Evolutionary conservation across 2,329 filamentous ascomycete genomes (phyloP), one percentile per base, ranked within the genome.

Genomic region (Hymenoscyphus linearis): DNA sequence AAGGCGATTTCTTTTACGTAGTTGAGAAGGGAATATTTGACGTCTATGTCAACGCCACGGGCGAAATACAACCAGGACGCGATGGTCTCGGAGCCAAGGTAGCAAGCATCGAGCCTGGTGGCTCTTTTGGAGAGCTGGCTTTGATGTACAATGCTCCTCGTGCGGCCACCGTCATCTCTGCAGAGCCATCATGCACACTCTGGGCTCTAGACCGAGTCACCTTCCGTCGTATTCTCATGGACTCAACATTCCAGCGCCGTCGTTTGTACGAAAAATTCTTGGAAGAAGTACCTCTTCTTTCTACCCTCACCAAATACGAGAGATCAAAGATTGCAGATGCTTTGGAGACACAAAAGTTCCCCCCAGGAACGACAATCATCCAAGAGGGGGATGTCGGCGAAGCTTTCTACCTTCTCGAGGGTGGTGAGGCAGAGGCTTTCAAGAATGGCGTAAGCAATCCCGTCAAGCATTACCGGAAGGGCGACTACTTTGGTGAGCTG

Each of bases 81-180:
- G 86, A 93, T 54, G 95, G 93, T 12, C 82, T 97, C 77, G 95
- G 95, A 56, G 81, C 82, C 63, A 90, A 91, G 70, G 93, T 98
- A 31, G 86, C 86, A 69, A 86, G 82, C 40, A 96, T 96, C 61
- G 88, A 90, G 52, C 85, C 92, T 3, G 95, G 95, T 56, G 93
- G 93, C 64, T 96, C 92, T 3, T 99, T 99, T 75, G 95, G 95
- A 69, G 95, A 99, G 78, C 82, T 99, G 60, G 95, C 95, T 13
- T 82, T 99, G 70, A 98, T 99, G 95, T 98, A 99, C 79, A 97
- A 98, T 72, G 92, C 95, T 25, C 95, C 95, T 27, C 91, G 95
- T 72, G 95, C 95, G 50, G 95, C 95, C 3, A 98, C 95, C 0
- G 91, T 99, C 63, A 84, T 96, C 64, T 96, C 91, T 34, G 86